A percentile compares a stretch with the other conserved stretches of the same genome.
These are phyloP conservation scores for Eremochloa ophiuroides DNA, from an alignment of 176 grass and related monocot species.

Conservation along the genomic window DNA sequence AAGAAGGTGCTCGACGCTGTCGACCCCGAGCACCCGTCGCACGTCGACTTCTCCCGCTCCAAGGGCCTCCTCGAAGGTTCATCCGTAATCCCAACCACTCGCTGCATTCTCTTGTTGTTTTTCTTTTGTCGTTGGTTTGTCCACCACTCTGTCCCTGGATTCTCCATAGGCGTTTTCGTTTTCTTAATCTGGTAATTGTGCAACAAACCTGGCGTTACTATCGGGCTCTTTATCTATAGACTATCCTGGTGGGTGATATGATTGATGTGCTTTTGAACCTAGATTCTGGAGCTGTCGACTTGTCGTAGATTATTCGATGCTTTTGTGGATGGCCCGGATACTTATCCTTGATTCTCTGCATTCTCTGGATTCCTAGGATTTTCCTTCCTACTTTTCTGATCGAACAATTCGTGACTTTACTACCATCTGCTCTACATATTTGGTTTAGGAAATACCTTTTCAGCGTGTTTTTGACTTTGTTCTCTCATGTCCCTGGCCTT, in stretches of 20 bases:
- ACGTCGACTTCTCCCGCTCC: constrained; percentile 69
- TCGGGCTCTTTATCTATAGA: background rate
- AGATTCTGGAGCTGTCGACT: background rate
- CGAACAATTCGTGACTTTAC: background rate
- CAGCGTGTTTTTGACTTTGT: background rate
- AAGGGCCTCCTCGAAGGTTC: constrained; percentile 62
- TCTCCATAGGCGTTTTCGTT: background rate
- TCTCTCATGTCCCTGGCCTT: background rate
- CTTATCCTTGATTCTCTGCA: background rate
- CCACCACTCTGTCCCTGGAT: background rate
- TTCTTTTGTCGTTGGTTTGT: background rate
- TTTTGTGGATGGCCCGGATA: background rate
- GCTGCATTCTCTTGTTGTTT: background rate
- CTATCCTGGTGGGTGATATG: background rate
- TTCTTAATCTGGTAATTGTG: background rate
- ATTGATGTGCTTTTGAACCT: constrained; percentile 1
- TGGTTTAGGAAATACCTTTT: background rate
- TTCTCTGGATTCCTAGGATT: background rate
- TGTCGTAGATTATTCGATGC: background rate
- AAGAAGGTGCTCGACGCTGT: constrained; percentile 70
- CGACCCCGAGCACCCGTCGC: constrained; percentile 59
- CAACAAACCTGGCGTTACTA: background rate
- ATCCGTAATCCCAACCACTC: background rate
- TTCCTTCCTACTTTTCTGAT: background rate
- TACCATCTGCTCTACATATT: background rate